phyloP scores from a whole-genome alignment of 441 rosid genomes.

The Syzygium syzygioides region DNA sequence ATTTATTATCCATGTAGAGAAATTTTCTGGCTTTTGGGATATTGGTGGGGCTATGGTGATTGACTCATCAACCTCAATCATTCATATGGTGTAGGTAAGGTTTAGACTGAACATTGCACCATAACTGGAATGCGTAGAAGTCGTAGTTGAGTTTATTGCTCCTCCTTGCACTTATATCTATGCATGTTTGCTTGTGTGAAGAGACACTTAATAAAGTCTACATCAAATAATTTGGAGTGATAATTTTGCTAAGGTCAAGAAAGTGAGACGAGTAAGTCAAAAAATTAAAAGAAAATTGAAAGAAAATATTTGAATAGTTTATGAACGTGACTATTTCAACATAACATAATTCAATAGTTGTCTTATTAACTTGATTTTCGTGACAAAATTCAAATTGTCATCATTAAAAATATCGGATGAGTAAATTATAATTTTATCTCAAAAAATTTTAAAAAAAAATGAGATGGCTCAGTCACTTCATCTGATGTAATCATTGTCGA shows the following conservation, averaged over 20 bases:
- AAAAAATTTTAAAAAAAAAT: neutral
- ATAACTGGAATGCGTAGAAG: neutral
- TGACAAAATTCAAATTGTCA: neutral
- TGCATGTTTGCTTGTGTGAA: neutral
- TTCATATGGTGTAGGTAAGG: neutral
- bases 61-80: neutral
- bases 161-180: neutral
- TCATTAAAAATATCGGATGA: neutral
- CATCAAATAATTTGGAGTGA: neutral
- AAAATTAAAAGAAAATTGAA: neutral
- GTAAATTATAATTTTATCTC: neutral
- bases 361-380: neutral
- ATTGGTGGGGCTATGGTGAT: neutral
- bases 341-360: neutral
- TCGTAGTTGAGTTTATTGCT: neutral
- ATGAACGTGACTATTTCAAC: neutral
- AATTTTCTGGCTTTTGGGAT: neutral
- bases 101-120: neutral
- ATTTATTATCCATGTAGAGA: neutral
- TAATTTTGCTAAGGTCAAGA: neutral
- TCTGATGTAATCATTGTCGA: neutral
- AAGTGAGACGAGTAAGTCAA: neutral
- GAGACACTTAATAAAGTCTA: neutral
- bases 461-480: neutral
- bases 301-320: neutral